Conservation (phyloP, 2,329 filamentous ascomycete species). For the Coleophoma cylindrospora region DNA sequence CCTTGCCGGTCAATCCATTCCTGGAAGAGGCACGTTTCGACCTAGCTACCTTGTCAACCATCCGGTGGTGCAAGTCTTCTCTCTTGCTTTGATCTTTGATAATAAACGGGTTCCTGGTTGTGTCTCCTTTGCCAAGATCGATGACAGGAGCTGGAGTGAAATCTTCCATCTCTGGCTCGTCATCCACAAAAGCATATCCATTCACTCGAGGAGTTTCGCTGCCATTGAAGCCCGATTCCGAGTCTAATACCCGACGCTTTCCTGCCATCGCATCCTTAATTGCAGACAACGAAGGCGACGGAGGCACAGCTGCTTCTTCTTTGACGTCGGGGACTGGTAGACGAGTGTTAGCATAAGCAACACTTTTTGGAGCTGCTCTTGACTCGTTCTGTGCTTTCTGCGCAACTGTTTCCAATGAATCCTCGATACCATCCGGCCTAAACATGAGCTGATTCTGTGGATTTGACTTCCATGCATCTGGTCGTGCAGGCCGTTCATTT, state of each 20-base stretch:
- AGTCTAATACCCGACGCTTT: conserved; percentile 54
- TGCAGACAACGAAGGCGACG: conserved; percentile 80
- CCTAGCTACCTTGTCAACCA: conserved; percentile 77
- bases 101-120: conserved; percentile 74
- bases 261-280: conserved; percentile 81
- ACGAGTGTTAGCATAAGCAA: conserved; percentile 81
- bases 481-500: conserved; percentile 68
- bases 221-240: conserved; percentile 52
- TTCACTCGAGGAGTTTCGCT: conserved; percentile 85
- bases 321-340: conserved; percentile 48
- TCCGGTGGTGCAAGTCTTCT: conserved; percentile 77
- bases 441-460: conserved; percentile 91
- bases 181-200: conserved; percentile 91
- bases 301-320: conserved; percentile 43
- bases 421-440: conserved; percentile 59
- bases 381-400: conserved; percentile 67
- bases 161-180: conserved; percentile 53
- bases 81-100: conserved; percentile 69
- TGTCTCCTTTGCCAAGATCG: conserved; percentile 52
- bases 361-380: conserved; percentile 68
- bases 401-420: conserved; percentile 54
- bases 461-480: conserved; percentile 69
- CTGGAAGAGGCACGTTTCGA: conserved; percentile 61
- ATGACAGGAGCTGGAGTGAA: conserved; percentile 39
- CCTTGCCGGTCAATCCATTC: conserved; percentile 54